phyloP scores from a whole-genome alignment of 148 eudicot genomes.

The Polygonum aviculare region DNA sequence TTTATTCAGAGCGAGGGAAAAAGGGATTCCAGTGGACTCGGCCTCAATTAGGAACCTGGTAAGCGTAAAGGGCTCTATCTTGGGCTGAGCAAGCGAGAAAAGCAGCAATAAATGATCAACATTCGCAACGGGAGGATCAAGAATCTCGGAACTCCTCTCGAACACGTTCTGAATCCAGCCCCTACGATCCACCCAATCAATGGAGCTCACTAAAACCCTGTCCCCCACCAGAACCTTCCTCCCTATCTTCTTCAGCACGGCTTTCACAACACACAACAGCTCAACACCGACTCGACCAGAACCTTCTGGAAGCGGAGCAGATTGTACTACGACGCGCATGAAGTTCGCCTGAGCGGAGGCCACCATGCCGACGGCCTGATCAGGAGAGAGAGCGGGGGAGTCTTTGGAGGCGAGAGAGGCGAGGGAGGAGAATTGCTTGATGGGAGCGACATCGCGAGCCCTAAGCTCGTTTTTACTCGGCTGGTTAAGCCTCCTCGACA shows the following conservation, averaged over 20 bases:
- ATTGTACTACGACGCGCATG: conserved; percentile 79
- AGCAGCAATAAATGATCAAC: conserved; percentile 73
- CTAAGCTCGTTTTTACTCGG: conserved; percentile 36
- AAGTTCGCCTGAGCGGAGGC: conserved; percentile 83
- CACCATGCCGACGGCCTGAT: conserved; percentile 60
- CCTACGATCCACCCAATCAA: conserved; percentile 80
- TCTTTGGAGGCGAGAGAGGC: conserved; percentile 29
- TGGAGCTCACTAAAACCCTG: conserved; percentile 75
- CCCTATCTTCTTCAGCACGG: conserved; percentile 89
- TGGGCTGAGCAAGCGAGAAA: conserved; percentile 79
- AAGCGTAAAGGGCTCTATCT: conserved; percentile 51
- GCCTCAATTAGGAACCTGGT: conserved; percentile 92
- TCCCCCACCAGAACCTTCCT: conserved; percentile 82
- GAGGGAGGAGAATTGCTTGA: conserved; percentile 31
- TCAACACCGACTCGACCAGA: conserved; percentile 31
- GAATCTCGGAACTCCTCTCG: conserved; percentile 46
- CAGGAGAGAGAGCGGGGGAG: conserved; percentile 33
- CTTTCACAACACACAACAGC: conserved; percentile 75
- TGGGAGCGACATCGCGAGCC: conserved; percentile 27
- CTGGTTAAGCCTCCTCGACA: conserved; percentile 25
- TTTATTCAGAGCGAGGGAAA: conserved; percentile 76
- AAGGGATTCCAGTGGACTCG: conserved; percentile 63
- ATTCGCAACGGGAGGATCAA: conserved; percentile 92
- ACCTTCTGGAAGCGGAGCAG: conserved; percentile 13
- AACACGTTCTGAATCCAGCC: conserved; percentile 91